phyloP scores from a whole-genome alignment of 2,329 filamentous ascomycete species.

The Aureobasidium namibiae region DNA sequence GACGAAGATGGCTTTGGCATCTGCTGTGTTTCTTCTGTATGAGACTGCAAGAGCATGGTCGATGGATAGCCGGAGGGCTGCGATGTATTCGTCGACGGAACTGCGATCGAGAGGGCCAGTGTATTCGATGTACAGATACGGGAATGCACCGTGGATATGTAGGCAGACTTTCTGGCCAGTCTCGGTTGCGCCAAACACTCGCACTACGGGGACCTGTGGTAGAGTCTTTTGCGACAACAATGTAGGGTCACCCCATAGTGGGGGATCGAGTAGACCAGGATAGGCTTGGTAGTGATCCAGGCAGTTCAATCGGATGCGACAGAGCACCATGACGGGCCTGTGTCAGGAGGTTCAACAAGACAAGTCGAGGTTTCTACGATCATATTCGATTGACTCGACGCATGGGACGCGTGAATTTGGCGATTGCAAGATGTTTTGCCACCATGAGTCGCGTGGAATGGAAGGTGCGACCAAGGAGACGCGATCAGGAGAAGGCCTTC shows the following conservation, averaged over 20 bases:
- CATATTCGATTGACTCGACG: background rate
- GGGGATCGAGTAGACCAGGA: constrained; percentile 73
- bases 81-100: constrained; percentile 66
- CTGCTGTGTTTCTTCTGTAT: constrained; percentile 68
- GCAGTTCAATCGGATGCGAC: constrained; percentile 81
- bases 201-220: constrained; percentile 74
- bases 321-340: constrained; percentile 10
- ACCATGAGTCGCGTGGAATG: constrained; percentile 7
- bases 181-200: constrained; percentile 86
- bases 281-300: constrained; percentile 87
- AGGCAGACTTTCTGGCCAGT: constrained; percentile 94
- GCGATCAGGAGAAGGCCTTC: background rate
- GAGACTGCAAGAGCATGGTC: constrained; percentile 82
- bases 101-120: constrained; percentile 48
- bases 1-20: constrained; percentile 65
- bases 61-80: constrained; percentile 73
- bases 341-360: background rate
- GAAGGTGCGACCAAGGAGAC: background rate
- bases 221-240: constrained; percentile 51
- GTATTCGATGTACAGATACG: constrained; percentile 91
- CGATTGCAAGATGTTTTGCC: constrained; percentile 1
- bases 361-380: background rate
- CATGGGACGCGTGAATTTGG: background rate
- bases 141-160: constrained; percentile 91
- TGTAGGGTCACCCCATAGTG: constrained; percentile 45